Evolutionary conservation across 176 grass and related monocot species (phyloP), one percentile per base, ranked within the genome.

Genomic region (Triticum urartu): DNA sequence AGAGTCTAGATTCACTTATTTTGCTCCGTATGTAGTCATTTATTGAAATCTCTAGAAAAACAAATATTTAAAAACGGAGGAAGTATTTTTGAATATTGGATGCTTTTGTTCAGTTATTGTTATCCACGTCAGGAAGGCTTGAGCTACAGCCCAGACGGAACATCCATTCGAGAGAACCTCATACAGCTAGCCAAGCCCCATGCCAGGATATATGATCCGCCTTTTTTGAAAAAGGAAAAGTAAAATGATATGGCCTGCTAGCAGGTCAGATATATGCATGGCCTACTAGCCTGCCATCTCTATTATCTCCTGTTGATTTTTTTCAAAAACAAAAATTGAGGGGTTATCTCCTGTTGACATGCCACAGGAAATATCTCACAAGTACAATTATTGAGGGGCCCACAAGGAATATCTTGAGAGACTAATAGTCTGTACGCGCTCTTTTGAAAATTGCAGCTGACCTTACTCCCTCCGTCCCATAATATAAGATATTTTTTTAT

Each of bases 331-430:
- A 26, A 26, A 26, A 26, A 26, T 26, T 30, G 28, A 30, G 28
- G 28, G 28, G 28, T 43, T 43, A 72, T 72, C 70, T 73, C 70
- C 40, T 74, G 71, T 74, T 74, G 71, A 68, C 3, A 6, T 15
- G 30, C 24, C 40, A 5, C 10, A 14, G 21, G 5, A 75, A 75
- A 76, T 54, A 76, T 76, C 43, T 76, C 1, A 4, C 7, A 75
- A 20, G 85, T 74, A 85, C 81, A 91, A 88, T 91, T 81, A 85
- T 88, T 77, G 81, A 64, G 32, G 32, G n/a, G 4, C 6, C 77
- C 1, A 20, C 2, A 21, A 63, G 40, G 80, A 85, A 91, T 88
- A 91, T 91, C 89, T 81, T 9, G 50, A 22, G n/a, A 17, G 40
- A 38, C 62, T 42, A 40, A 45, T 71, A 68, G 25, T 11, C 26